A percentile compares a stretch with the other conserved stretches of the same genome.
These are phyloP conservation scores for Entamoeba dispar DNA, from an alignment of 208 protist genomes.

Conservation along the genomic window DNA sequence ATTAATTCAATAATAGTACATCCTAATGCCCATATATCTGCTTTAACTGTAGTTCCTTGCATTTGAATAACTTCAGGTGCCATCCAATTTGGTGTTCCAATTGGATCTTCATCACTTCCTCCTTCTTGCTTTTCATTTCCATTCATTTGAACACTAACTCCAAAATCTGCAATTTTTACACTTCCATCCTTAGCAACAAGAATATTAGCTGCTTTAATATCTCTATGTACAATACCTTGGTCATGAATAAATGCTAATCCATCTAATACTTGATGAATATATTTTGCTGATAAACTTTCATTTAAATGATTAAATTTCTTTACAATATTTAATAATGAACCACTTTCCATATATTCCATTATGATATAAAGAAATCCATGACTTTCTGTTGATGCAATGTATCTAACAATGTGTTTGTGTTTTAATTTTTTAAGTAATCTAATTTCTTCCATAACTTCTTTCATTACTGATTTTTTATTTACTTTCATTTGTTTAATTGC, in stretches of 20 bases:
- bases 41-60: neutral
- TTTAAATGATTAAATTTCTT: neutral
- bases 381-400: neutral
- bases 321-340: neutral
- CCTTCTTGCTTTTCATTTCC: constrained; percentile 33
- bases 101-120: constrained; percentile 37
- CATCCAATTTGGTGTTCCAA: constrained; percentile 18
- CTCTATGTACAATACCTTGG: constrained; percentile 13
- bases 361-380: constrained; percentile 1
- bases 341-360: constrained; percentile 10
- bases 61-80: constrained; percentile 11
- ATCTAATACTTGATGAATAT: constrained; percentile 1
- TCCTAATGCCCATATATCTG: constrained; percentile 21
- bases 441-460: neutral
- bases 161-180: constrained; percentile 26
- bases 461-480: neutral
- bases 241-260: constrained; percentile 13
- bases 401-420: neutral
- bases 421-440: neutral
- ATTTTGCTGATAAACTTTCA: neutral
- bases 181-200: constrained; percentile 2
- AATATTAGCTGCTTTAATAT: constrained; percentile 19
- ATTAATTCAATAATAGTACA: constrained; percentile 15
- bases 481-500: constrained; percentile 16
- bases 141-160: neutral